A percentile compares a stretch with the other conserved stretches of the same genome.
These are phyloP conservation scores for Cercospora brassicicola DNA, from an alignment of 2,329 filamentous ascomycete genomes.

Conservation along the genomic window DNA sequence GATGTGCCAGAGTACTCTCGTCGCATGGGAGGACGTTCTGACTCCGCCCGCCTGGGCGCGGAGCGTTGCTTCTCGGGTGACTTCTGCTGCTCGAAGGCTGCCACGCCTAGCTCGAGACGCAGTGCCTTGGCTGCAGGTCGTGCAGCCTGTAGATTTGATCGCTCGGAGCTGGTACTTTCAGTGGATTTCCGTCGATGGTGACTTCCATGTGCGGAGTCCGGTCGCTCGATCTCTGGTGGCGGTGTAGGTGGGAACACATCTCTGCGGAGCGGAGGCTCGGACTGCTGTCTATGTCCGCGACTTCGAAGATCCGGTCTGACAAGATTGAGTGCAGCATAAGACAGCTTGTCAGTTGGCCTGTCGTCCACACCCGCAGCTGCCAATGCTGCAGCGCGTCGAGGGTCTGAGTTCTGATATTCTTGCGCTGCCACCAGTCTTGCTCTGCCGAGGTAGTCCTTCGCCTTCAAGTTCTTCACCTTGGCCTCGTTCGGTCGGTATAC, in stretches of 20 bases:
- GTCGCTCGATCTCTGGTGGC: constrained; percentile 76
- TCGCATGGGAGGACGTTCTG: constrained; percentile 44
- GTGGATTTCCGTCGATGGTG: constrained; percentile 37
- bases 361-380: constrained; percentile 67
- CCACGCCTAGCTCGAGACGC: constrained; percentile 51
- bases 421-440: constrained; percentile 79
- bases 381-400: constrained; percentile 36
- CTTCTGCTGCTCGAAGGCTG: constrained; percentile 48
- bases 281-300: constrained; percentile 70
- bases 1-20: constrained; percentile 39
- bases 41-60: constrained; percentile 45
- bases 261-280: constrained; percentile 74
- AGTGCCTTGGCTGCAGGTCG: constrained; percentile 49
- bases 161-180: constrained; percentile 49
- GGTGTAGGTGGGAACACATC: constrained; percentile 97
- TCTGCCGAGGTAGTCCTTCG: constrained; percentile 96
- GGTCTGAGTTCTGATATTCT: constrained; percentile 32
- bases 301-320: constrained; percentile 82
- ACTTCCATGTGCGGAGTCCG: constrained; percentile 29
- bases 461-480: constrained; percentile 97
- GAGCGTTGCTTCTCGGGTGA: constrained; percentile 38
- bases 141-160: constrained; percentile 39
- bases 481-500: constrained; percentile 95
- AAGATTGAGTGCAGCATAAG: constrained; percentile 87
- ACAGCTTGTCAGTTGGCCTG: constrained; percentile 77